These are phyloP conservation scores for Trichophyton equinum DNA, from an alignment of 2,329 filamentous ascomycete genomes.

Conservation along the genomic window DNA sequence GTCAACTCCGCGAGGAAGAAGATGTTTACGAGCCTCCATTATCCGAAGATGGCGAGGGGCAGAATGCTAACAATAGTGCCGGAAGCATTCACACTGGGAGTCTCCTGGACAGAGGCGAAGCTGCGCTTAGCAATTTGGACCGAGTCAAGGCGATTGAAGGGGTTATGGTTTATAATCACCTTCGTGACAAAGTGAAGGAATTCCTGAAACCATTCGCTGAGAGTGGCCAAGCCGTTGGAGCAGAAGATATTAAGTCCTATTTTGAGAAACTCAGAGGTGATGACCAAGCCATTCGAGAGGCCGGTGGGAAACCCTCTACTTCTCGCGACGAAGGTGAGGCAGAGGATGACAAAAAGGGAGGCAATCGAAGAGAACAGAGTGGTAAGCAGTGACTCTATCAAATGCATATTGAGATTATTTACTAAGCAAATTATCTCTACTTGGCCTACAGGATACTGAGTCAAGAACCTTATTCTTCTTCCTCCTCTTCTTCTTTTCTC, in stretches of 20 bases:
- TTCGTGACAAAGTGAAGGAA: conserved; percentile 89
- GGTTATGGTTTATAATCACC: conserved; percentile 94
- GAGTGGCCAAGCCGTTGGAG: conserved; percentile 73
- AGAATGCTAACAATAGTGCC: conserved; percentile 34
- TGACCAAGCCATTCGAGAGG: conserved; percentile 43
- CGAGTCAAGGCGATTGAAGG: conserved; percentile 88
- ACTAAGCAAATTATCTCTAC: not conserved
- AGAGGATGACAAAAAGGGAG: conserved; percentile 19
- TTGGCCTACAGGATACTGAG: not conserved
- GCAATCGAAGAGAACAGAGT: conserved; percentile 33
- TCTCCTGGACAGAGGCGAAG: conserved; percentile 82
- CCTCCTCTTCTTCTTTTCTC: too few species aligned
- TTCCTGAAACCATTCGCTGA: conserved; percentile 93
- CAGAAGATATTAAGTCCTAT: conserved; percentile 91
- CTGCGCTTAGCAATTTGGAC: conserved; percentile 80
- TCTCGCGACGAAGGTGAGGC: conserved; percentile 20
- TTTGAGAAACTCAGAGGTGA: conserved; percentile 92
- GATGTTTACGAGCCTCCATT: conserved; percentile 86
- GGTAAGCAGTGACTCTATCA: conserved; percentile 1
- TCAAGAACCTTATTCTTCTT: too few species aligned
- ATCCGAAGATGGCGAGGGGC: conserved; percentile 50
- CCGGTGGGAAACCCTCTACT: conserved; percentile 28
- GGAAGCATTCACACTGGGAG: conserved; percentile 61
- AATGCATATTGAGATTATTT: not conserved
- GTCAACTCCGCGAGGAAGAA: conserved; percentile 84